These are phyloP conservation scores for Candida coleopterorum DNA, from an alignment of 805 yeast genomes.

Conservation along the genomic window DNA sequence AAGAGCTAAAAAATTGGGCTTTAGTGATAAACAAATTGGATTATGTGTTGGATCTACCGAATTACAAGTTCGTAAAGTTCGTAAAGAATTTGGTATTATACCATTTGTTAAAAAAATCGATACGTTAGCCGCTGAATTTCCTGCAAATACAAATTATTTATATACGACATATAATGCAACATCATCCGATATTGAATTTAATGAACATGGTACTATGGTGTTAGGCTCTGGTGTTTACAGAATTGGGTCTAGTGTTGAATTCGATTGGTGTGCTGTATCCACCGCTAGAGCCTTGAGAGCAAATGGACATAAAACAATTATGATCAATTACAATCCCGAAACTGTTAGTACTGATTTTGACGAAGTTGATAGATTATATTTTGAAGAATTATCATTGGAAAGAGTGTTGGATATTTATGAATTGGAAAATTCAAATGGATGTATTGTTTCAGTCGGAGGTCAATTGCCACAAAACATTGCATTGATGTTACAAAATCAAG, in stretches of 20 bases:
- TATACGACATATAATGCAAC: conserved; percentile 95
- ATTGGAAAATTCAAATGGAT: conserved; percentile 83
- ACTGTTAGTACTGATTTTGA: conserved; percentile 98
- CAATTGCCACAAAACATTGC: conserved; percentile 98
- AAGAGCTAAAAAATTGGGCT: conserved; percentile 89
- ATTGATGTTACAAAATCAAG: conserved; percentile 68
- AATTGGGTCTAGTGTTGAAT: conserved; percentile 97
- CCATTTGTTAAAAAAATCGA: conserved; percentile 97
- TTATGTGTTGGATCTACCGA: conserved; percentile 68
- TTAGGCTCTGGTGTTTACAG: conserved; percentile 99
- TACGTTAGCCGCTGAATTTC: conserved; percentile 98
- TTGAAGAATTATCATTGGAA: conserved; percentile 92
- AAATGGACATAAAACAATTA: conserved; percentile 82
- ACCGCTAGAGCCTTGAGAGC: conserved; percentile 92
- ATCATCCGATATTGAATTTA: conserved; percentile 74
- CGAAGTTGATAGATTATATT: conserved; percentile 95
- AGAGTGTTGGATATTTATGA: conserved; percentile 97
- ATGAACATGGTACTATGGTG: conserved; percentile 89
- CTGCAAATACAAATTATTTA: conserved; percentile 92
- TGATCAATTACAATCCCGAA: conserved; percentile 98
- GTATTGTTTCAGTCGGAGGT: conserved; percentile 95
- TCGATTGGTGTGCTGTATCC: conserved; percentile 99
- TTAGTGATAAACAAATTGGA: conserved; percentile 92
- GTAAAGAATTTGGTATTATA: conserved; percentile 73
- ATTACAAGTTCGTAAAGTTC: conserved; percentile 72